Base-by-base conservation (phyloP, 352 stramenopile genomes). In the Elongisporangium prolatum region DNA sequence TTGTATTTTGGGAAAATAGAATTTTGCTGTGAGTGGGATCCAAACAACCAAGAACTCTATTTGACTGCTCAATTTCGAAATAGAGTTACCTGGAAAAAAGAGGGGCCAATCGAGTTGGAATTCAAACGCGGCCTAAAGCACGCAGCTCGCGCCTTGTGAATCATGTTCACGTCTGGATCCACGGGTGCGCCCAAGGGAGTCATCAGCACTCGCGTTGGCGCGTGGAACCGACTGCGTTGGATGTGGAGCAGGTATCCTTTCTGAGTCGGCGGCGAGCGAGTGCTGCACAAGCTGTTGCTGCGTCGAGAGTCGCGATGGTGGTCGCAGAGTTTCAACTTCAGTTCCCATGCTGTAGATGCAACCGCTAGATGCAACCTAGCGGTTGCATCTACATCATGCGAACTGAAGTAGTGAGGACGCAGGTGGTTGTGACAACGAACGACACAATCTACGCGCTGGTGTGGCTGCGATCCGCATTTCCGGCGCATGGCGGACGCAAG, bases 391-490 rank as follows among this genome's bases (percentile, higher is more conserved):
- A n/a, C n/a, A n/a, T n/a, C n/a, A n/a, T n/a, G n/a, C n/a, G n/a
- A n/a, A n/a, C n/a, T n/a, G n/a, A n/a, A n/a, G n/a, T n/a, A 17
- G 11, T 44, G 34, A 16, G 34, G 34, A 44, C 34, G 11, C 34
- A 44, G 34, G 9, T 44, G 34, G 34, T 17, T 13, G 34, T 17
- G 80, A 84, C 50, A 67, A 62, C n/a, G n/a, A n/a, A n/a, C n/a
- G 88, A 97, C 50, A 97, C 90, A 4, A 97, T 98, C 64, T 98
- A 92, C 63, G 90, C 90, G 60, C 88, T 21, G 91, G 90, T 22
- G 89, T 98, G 14, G 88, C 90, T 0, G 88, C 97, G 21, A 68
- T 98, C 14, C 84, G 91, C 48, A 86, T 97, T 44, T 97, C 91
- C 0, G 91, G 91, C 6, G 74, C 87, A 16, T 61, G 10, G 88